Conservation (phyloP, 768 basidiomycete genomes). For the Lentinula lateritia region DNA sequence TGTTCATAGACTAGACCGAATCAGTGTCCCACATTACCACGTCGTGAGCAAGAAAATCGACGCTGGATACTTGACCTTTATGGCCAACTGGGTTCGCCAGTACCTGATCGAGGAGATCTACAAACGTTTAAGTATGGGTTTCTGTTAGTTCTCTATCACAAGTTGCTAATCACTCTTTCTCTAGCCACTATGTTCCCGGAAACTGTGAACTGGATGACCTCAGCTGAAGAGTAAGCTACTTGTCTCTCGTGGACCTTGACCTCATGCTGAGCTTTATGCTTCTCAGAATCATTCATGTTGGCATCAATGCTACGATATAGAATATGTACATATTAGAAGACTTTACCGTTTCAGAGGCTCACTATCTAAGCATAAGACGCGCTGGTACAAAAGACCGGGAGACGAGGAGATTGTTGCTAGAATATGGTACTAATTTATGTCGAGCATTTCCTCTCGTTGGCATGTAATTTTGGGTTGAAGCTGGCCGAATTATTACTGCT, state of each 20-base stretch:
- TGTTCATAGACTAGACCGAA: no score
- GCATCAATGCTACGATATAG: constrained; percentile 48
- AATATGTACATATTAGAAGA: background rate
- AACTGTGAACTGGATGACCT: constrained; percentile 50
- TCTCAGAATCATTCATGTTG: constrained; percentile 49
- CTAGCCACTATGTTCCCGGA: constrained; percentile 58
- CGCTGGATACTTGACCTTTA: constrained; percentile 24
- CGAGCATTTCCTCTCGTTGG: no score
- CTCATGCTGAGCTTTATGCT: background rate
- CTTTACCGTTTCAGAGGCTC: no score
- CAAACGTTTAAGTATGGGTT: constrained; percentile 43
- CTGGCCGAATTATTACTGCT: no score
- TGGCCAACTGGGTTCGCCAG: constrained; percentile 38
- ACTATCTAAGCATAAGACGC: background rate
- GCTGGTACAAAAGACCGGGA: no score
- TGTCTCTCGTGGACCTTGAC: background rate
- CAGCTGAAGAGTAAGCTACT: constrained; percentile 46
- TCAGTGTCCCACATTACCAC: constrained; percentile 54
- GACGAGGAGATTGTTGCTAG: no score
- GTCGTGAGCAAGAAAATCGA: constrained; percentile 36
- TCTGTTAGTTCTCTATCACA: background rate
- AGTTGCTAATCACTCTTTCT: background rate
- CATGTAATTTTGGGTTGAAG: no score
- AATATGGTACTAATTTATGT: no score
- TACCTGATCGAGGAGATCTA: constrained; percentile 61